A percentile compares a stretch with the other conserved stretches of the same genome.
Evolutionary conservation across 108 stramenopile species (phyloP).

Genomic region (Epithemia pelagica): DNA sequence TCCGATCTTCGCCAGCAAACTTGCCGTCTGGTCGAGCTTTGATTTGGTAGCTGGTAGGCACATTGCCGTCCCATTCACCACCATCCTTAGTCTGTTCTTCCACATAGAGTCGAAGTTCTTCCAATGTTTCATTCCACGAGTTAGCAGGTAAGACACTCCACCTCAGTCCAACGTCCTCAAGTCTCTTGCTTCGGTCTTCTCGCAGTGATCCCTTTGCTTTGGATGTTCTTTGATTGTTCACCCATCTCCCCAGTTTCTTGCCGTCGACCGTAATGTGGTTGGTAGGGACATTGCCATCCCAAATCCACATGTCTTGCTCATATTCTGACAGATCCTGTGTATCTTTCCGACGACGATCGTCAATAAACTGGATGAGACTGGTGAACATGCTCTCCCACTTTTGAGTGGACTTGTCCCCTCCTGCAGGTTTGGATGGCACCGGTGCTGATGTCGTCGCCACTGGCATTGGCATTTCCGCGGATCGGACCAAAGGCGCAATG

Average conservation of each 20-base stretch:
- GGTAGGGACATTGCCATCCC: constrained; percentile 80
- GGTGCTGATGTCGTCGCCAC: constrained; percentile 22
- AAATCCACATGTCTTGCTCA: constrained; percentile 58
- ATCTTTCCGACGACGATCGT: constrained; percentile 50
- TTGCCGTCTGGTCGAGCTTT: constrained; percentile 30
- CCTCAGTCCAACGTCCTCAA: constrained; percentile 74
- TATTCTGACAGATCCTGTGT: constrained; percentile 46
- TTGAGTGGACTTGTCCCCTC: constrained; percentile 56
- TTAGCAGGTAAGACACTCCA: constrained; percentile 88
- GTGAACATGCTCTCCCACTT: constrained; percentile 88
- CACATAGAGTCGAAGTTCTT: constrained; percentile 72
- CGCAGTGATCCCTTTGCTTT: constrained; percentile 75
- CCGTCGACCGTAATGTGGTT: constrained; percentile 64
- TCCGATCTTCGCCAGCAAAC: constrained; percentile 54
- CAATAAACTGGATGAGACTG: constrained; percentile 60
- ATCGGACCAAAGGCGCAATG: constrained; percentile 6
- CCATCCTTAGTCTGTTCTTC: constrained; percentile 49
- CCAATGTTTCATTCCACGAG: constrained; percentile 81
- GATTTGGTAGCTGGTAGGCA: constrained; percentile 79
- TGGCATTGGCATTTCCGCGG: constrained; percentile 14
- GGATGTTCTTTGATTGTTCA: constrained; percentile 83
- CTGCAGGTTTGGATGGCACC: constrained; percentile 9
- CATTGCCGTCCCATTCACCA: constrained; percentile 51
- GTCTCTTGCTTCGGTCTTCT: constrained; percentile 65
- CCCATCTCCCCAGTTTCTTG: constrained; percentile 82